Conservation (phyloP, 768 basidiomycete species). For the Xerocomus potaroensis region DNA sequence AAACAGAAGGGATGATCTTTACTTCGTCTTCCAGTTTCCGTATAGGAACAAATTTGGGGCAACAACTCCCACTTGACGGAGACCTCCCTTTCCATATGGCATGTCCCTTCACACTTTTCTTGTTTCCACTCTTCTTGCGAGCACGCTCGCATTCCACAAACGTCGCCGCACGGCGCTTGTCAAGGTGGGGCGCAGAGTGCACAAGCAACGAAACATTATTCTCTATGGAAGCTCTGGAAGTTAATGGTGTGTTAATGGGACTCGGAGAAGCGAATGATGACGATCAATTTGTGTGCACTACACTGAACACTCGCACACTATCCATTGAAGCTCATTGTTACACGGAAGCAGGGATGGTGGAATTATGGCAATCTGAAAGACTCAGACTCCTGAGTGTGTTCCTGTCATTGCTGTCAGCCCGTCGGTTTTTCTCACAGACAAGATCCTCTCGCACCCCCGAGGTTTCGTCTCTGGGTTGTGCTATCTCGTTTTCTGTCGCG, state of each 20-base stretch:
- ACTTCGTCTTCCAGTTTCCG: slow-evolving; percentile 42
- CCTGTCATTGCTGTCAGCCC: slow-evolving; percentile 35
- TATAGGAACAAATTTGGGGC: slow-evolving; percentile 20
- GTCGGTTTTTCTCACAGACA: slow-evolving; percentile 8
- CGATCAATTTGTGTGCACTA: slow-evolving; percentile 32
- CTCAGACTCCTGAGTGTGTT: slow-evolving; percentile 52
- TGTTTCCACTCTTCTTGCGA: slow-evolving; percentile 52
- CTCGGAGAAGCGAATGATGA: slow-evolving; percentile 51
- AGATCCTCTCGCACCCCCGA: slow-evolving; percentile 25
- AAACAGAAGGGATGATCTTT: slow-evolving; percentile 48
- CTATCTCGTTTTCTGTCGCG: slow-evolving; percentile 52
- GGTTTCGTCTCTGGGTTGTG: slow-evolving; percentile 51
- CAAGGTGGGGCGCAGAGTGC: slow-evolving; percentile 32
- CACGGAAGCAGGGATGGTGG: slow-evolving; percentile 56
- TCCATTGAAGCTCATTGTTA: slow-evolving; percentile 45
- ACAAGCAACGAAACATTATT: slow-evolving; percentile 48
- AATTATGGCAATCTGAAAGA: slow-evolving; percentile 64
- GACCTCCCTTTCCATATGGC: slow-evolving; percentile 44
- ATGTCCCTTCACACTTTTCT: slow-evolving; percentile 35
- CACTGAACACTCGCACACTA: slow-evolving; percentile 40
- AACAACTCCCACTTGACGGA: slow-evolving; percentile 26
- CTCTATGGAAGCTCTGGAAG: slow-evolving; percentile 55
- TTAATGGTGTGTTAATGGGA: slow-evolving; percentile 40
- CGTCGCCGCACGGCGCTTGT: slow-evolving; percentile 25
- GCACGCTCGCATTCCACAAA: slow-evolving; percentile 37